phyloP scores from a whole-genome alignment of 2,329 filamentous ascomycete species.

The Didymella pomorum region DNA sequence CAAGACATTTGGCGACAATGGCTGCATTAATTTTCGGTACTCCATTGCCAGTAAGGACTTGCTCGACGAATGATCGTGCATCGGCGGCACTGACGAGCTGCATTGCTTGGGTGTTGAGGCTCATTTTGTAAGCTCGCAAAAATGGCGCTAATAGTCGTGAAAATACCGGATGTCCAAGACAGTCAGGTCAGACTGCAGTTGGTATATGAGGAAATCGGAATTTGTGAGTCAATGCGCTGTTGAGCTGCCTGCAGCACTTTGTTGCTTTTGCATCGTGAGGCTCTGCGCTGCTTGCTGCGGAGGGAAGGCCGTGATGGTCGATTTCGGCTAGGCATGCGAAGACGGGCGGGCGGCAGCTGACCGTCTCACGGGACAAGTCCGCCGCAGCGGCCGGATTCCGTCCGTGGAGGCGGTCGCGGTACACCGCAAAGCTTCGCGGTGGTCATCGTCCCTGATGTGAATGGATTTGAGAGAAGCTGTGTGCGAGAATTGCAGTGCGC shows the following conservation, averaged over 20 bases:
- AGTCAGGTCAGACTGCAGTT: neutral
- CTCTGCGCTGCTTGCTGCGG: constrained; percentile 6
- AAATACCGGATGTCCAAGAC: neutral
- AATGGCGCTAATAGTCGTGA: neutral
- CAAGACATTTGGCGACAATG: constrained; percentile 71
- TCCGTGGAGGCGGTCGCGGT: neutral
- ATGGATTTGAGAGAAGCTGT: too few species aligned
- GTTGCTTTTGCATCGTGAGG: constrained; percentile 4
- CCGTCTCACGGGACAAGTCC: neutral
- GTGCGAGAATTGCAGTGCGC: neutral
- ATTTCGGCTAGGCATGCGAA: neutral
- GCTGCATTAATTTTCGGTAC: constrained; percentile 66
- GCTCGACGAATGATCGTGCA: constrained; percentile 57
- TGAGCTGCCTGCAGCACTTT: neutral
- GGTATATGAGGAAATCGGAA: neutral
- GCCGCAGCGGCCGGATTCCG: neutral
- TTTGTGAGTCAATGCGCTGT: constrained; percentile 7
- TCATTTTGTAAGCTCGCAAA: constrained; percentile 5
- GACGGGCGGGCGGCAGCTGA: neutral
- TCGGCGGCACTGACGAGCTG: constrained; percentile 32
- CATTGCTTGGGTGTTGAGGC: constrained; percentile 20
- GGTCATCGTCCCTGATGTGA: neutral
- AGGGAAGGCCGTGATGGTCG: constrained; percentile 10
- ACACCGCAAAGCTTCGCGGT: neutral
- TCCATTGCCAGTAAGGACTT: constrained; percentile 67